Percentiles rank a stretch among this genome's conserved stretches.
Evolutionary conservation across 2,329 filamentous ascomycete species (phyloP).

Genomic region (Pestalotiopsis sp.): DNA sequence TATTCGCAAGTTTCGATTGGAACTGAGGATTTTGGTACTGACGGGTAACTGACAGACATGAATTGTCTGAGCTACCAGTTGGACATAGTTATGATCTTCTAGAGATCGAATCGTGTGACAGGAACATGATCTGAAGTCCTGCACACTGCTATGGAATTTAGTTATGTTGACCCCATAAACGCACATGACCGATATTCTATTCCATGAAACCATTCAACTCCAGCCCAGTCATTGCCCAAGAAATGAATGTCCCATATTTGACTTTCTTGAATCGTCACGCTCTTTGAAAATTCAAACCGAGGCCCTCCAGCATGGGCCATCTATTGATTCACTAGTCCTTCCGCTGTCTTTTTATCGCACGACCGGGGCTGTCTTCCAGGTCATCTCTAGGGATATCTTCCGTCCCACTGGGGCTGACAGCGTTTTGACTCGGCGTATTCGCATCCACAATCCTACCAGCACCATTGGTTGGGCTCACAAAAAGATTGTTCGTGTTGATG

Average conservation of each 20-base stretch:
- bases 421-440: conserved; percentile 35
- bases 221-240: not conserved
- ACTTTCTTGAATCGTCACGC: not conserved
- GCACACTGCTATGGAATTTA: no score
- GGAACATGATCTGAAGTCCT: no score
- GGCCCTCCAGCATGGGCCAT: not conserved
- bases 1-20: no score
- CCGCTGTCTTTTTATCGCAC: conserved; percentile 31
- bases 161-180: not conserved
- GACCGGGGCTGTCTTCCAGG: conserved; percentile 32
- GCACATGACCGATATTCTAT: not conserved
- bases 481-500: conserved; percentile 15
- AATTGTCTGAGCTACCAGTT: no score
- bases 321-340: conserved; percentile 23
- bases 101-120: no score
- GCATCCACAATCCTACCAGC: conserved; percentile 25
- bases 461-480: conserved; percentile 15
- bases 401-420: conserved; percentile 47
- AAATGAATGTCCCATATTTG: not conserved
- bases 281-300: not conserved
- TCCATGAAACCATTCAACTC: not conserved
- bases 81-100: no score
- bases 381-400: conserved; percentile 52
- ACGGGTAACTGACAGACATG: no score
- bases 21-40: no score